These are phyloP conservation scores for Melanogaster broomeanus DNA, from an alignment of 768 basidiomycete species.

Conservation along the genomic window DNA sequence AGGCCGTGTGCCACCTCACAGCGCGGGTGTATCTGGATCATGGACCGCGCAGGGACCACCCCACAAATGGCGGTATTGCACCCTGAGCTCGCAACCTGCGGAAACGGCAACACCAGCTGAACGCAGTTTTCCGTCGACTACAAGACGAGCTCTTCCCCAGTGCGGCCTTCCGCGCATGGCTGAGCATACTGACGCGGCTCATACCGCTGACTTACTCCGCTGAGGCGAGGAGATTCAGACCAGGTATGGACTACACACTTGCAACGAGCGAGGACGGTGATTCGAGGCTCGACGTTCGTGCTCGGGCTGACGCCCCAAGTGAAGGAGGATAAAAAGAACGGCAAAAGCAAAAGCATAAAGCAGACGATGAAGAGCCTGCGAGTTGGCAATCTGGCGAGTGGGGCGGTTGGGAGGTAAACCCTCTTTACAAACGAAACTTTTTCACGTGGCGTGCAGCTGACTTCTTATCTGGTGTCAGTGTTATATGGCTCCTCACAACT, in stretches of 20 bases:
- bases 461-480: constrained; percentile 48
- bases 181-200: constrained; percentile 68
- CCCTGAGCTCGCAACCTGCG: constrained; percentile 37
- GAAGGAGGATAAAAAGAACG: constrained; percentile 21
- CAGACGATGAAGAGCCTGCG: constrained; percentile 32
- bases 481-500: constrained; percentile 93
- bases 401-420: constrained; percentile 90
- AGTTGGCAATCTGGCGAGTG: constrained; percentile 76
- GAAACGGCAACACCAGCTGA: constrained; percentile 1
- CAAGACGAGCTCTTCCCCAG: constrained; percentile 81
- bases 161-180: constrained; percentile 88
- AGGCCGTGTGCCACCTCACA: constrained; percentile 64
- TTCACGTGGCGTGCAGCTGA: not conserved
- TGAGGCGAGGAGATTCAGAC: constrained; percentile 88
- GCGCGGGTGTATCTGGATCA: constrained; percentile 53
- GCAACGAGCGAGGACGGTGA: constrained; percentile 86
- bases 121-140: constrained; percentile 39
- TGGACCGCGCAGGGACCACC: constrained; percentile 88
- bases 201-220: constrained; percentile 70
- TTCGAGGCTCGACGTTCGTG: constrained; percentile 80
- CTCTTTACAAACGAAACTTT: not conserved
- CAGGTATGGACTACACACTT: constrained; percentile 93
- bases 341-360: constrained; percentile 27
- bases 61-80: constrained; percentile 92
- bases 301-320: constrained; percentile 81